Evolutionary conservation across 1,284 basidiomycete species (phyloP), one percentile per base, ranked within the genome.

Genomic region (Microbotryomycetes sp.): DNA sequence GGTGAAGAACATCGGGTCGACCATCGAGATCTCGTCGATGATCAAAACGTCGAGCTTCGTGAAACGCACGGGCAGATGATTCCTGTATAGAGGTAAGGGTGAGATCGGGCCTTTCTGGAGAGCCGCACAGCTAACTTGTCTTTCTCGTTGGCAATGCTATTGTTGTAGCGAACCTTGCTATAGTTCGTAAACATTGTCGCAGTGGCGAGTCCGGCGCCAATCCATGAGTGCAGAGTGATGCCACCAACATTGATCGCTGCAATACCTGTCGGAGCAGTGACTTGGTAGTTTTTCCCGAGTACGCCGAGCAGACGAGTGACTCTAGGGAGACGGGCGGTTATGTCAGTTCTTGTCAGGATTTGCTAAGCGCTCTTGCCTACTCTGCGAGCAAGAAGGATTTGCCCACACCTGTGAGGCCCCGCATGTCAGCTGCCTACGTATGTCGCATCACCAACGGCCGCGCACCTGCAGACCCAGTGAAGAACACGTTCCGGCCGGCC

Each of bases 201-300:
- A n/a, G n/a, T n/a, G n/a, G n/a, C n/a, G n/a, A 68, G 49, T 0
- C 66, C 66, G 26, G 66, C 35, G 0, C 55, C 57, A 2, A 63
- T 57, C 59, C 60, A 69, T 21, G 62, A 64, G 30, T 70, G 66
- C 0, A 70, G 31, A 2, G 70, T 72, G 29, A 53, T 52, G 11
- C 71, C 71, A 21, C 61, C 60, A 27, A 73, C 59, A 41, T 71
- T 66, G 5, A 65, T 53, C 0, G 73, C 74, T 0, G 76, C 76
- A 66, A 78, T 76, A 6, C 77, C 76, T 0, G 71, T 72, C 2
- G 71, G 67, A 0, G 70, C 71, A 0, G 71, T 72, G 47, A 70
- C 47, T 26, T 60, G 54, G 52, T 30, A 62, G 2, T 52, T 48
- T 3, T 61, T 45, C 28, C 64, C 47, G 48, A 61, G 13, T 29